phyloP scores from a whole-genome alignment of 768 basidiomycete species.

The Rhodotorula paludigena region DNA sequence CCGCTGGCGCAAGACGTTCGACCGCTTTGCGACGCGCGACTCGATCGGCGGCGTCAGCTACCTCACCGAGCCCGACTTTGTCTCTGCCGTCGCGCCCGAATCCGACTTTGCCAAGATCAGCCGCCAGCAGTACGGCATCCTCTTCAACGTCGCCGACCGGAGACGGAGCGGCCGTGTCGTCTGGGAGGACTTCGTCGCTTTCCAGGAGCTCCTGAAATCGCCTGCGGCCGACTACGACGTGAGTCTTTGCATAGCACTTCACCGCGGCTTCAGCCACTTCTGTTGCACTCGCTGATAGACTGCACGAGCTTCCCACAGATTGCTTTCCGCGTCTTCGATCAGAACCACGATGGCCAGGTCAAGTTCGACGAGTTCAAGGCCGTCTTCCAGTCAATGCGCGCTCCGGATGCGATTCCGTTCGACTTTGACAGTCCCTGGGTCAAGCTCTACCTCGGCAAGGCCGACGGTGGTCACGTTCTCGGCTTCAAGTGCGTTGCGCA shows the following conservation, averaged over 20 bases:
- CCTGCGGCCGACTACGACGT: conserved; percentile 81
- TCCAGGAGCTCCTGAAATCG: conserved; percentile 84
- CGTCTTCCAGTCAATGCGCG: conserved; percentile 76
- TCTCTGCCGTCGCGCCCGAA: conserved; percentile 87
- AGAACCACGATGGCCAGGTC: conserved; percentile 86
- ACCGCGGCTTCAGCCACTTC: not conserved
- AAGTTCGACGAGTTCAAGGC: conserved; percentile 91
- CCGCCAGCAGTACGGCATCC: conserved; percentile 77
- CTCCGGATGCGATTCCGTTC: conserved; percentile 78
- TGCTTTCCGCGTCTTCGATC: conserved; percentile 47
- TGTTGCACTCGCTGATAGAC: too few relatives aligned
- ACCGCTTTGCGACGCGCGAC: conserved; percentile 29
- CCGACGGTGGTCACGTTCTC: conserved; percentile 57
- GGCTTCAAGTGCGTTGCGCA: conserved; percentile 39
- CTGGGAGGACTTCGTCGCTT: conserved; percentile 94
- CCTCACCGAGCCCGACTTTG: conserved; percentile 79
- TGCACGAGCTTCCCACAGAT: conserved; percentile 26
- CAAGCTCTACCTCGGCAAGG: conserved; percentile 89
- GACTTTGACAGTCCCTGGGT: conserved; percentile 81
- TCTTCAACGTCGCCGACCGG: conserved; percentile 82
- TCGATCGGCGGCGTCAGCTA: conserved; percentile 55
- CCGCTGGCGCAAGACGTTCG: conserved; percentile 32
- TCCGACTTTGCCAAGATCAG: conserved; percentile 80
- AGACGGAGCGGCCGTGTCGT: conserved; percentile 70
- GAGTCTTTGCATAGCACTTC: too few relatives aligned